These are phyloP conservation scores for Xylaria sp. DNA, from an alignment of 2,329 filamentous ascomycete genomes.

Conservation along the genomic window DNA sequence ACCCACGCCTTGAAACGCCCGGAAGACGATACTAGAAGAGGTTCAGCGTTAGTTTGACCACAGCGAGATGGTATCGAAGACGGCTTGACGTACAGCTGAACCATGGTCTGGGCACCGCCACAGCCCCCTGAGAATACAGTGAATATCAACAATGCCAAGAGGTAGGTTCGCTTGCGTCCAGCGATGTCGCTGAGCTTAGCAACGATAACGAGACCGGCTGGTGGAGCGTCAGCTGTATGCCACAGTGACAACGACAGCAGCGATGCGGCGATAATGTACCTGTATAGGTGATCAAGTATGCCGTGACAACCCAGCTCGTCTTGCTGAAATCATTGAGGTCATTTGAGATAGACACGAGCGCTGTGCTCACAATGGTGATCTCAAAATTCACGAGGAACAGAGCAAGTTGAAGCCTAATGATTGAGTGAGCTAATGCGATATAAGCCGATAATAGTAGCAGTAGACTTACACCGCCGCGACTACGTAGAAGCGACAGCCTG, in stretches of 20 bases:
- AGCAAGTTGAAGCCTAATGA: conserved; percentile 22
- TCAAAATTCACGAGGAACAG: conserved; percentile 59
- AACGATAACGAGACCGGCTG: conserved; percentile 15
- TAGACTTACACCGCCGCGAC: conserved; percentile 22
- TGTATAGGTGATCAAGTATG: conserved; percentile 62
- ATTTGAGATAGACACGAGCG: conserved; percentile 58
- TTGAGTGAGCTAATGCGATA: conserved; percentile 18
- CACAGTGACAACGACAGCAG: background rate
- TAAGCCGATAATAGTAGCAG: background rate
- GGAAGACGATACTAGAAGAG: conserved; percentile 16
- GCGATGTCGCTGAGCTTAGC: conserved; percentile 33
- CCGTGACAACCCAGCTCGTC: conserved; percentile 57
- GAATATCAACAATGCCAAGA: conserved; percentile 18
- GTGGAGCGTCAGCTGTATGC: background rate
- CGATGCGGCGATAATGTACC: conserved; percentile 45
- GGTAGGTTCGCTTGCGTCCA: conserved; percentile 25
- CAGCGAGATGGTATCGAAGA: background rate
- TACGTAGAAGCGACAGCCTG: conserved; percentile 25
- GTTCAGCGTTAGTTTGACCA: background rate
- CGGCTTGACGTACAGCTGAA: conserved; percentile 16
- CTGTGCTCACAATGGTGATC: conserved; percentile 63
- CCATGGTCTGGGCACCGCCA: conserved; percentile 27
- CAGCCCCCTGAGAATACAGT: conserved; percentile 27
- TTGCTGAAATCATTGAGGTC: conserved; percentile 42
- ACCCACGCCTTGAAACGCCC: conserved; percentile 62